Evolutionary conservation across 176 grass and related monocot species (phyloP).

Genomic region (Tillandsia fasciculata): DNA sequence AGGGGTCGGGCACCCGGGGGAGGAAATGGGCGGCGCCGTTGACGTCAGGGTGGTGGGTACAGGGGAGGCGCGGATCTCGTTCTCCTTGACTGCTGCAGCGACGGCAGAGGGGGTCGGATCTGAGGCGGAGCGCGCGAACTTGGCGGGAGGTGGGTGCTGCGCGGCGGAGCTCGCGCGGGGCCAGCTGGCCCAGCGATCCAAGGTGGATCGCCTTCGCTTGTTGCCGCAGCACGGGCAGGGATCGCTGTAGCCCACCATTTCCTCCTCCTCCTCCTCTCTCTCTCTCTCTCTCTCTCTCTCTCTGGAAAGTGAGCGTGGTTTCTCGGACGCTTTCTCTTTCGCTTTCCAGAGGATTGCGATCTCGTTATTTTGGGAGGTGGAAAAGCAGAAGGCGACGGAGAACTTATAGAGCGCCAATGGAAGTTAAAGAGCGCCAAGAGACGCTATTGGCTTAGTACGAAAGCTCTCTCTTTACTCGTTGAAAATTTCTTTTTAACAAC

Average conservation of each 20-base stretch:
- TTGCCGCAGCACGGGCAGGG: conserved; percentile 2
- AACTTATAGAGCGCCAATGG: not conserved
- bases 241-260: conserved; percentile 1
- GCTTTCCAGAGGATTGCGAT: not conserved
- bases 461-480: not conserved
- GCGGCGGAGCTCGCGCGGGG: not conserved
- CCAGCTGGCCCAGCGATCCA: not conserved
- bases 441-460: not conserved
- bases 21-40: not conserved
- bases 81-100: not conserved
- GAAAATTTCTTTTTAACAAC: too few species aligned
- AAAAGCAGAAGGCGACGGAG: not conserved
- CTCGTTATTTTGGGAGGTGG: not conserved
- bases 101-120: not conserved
- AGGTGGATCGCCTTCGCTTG: conserved; percentile 3
- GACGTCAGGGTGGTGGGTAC: not conserved
- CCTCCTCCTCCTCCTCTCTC: not conserved
- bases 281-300: not conserved
- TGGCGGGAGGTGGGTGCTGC: not conserved
- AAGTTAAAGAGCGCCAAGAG: not conserved
- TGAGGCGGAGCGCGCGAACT: conserved; percentile 2
- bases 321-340: not conserved
- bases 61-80: not conserved
- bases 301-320: not conserved
- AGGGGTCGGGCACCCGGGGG: not conserved